Evolutionary conservation across 164 flowering plant genomes (phyloP), one percentile per base, ranked within the genome.

Genomic region (Chimonanthus salicifolius): DNA sequence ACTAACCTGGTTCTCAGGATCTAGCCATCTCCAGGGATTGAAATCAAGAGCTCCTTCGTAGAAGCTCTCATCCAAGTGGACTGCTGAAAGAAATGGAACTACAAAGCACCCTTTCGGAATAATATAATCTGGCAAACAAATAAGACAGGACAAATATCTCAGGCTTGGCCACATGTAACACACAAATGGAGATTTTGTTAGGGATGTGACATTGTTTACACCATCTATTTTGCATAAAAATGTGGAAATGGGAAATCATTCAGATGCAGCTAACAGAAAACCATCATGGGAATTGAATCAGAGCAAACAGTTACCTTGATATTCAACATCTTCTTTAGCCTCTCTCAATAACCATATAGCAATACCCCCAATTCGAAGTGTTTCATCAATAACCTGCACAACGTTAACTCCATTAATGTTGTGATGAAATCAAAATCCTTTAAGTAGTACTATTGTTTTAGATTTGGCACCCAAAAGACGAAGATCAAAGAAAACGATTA

Each of bases 11-110:
- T 89, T 88, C 72, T 89, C 83, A 60, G 88, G 89, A 33, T 84
- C 88, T 87, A 85, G 81, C 98, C 98, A 93, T 83, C 98, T 88
- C 96, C 98, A 93, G 3, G 98, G 98, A 78, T 93, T 84, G 85
- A 93, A 93, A 46, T 64, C 72, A 11, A 69, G 70, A 62, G 94
- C 81, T 69, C 76, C 90, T 18, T 83, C 80, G 74, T 87, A 88
- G 44, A 86, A 71, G 70, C 67, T 77, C 75, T 91, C 90, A 75
- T 91, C 89, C 76, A 90, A 74, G 76, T 93, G 98, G 7, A 93
- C 93, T 47, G 98, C 96, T 3, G 96, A 91, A n/a, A 91, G 90
- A 83, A 91, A 93, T 70, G 98, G 93, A 72, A 93, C 93, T 46
- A 93, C 96, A 77, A 91, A 88, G 82, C 88, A 84, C 75, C 98